Conservation (phyloP, 2,329 filamentous ascomycete genomes). For the Coniochaeta ligniaria region DNA sequence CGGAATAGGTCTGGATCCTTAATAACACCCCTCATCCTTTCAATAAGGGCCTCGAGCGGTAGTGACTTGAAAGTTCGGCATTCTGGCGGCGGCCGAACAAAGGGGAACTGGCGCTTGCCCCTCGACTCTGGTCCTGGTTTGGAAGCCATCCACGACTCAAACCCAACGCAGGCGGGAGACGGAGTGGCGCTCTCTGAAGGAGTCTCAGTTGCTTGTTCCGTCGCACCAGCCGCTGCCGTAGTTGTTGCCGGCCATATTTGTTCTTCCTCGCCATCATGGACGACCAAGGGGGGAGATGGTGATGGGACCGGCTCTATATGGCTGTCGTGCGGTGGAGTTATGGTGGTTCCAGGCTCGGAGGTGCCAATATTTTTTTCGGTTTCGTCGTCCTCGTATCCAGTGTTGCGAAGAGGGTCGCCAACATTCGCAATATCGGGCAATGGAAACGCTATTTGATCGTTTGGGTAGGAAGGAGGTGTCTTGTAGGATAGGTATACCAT, state of each 20-base stretch:
- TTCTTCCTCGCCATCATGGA: not conserved
- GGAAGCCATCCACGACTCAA: constrained; percentile 14
- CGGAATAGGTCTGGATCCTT: constrained; percentile 60
- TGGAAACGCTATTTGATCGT: not conserved
- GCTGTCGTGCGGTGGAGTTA: not conserved
- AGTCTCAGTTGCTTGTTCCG: not conserved
- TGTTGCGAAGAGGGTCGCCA: not conserved
- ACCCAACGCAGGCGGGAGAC: constrained; percentile 10
- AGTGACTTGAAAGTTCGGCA: constrained; percentile 68
- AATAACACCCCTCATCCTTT: constrained; percentile 29
- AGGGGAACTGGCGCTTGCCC: constrained; percentile 21
- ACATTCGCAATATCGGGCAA: constrained; percentile 2
- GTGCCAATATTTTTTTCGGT: not conserved
- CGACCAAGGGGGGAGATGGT: not conserved
- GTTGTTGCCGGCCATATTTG: not conserved
- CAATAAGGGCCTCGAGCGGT: constrained; percentile 60
- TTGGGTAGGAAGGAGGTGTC: constrained; percentile 4
- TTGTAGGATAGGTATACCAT: constrained; percentile 12
- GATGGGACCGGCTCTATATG: not conserved
- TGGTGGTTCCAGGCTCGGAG: not conserved
- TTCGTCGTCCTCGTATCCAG: not conserved
- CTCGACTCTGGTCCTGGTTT: constrained; percentile 19
- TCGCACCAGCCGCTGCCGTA: not conserved
- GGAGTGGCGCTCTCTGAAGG: not conserved
- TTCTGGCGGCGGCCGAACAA: constrained; percentile 49